Conservation (phyloP, 2,329 filamentous ascomycete species). For the Cladorrhinum sp. region DNA sequence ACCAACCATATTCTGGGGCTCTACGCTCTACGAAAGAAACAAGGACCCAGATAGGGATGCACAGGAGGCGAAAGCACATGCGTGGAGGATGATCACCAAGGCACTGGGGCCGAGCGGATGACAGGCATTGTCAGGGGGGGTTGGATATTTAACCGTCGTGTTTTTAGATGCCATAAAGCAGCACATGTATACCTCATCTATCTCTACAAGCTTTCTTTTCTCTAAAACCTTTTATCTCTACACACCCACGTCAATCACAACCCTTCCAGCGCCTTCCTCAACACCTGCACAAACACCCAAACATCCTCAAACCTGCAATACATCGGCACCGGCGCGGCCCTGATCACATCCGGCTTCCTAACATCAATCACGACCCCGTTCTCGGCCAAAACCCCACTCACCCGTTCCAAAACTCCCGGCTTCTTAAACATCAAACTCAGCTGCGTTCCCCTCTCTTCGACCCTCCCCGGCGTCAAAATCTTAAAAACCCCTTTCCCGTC, state of each 20-base stretch:
- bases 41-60: too few relatives aligned
- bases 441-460: slow-evolving; percentile 70
- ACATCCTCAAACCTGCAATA: slow-evolving; percentile 80
- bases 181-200: too few relatives aligned
- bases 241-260: neutral
- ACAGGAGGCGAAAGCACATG: too few relatives aligned
- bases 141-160: too few relatives aligned
- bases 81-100: too few relatives aligned
- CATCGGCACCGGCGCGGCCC: slow-evolving; percentile 77
- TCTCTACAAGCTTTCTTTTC: too few relatives aligned
- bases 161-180: too few relatives aligned
- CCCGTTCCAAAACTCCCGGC: slow-evolving; percentile 65
- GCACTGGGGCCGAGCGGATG: too few relatives aligned
- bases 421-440: slow-evolving; percentile 65
- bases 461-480: slow-evolving; percentile 68
- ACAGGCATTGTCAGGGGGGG: too few relatives aligned
- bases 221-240: too few relatives aligned
- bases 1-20: too few relatives aligned
- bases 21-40: too few relatives aligned
- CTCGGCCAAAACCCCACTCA: slow-evolving; percentile 61
- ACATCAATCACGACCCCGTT: slow-evolving; percentile 77
- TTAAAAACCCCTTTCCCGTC: slow-evolving; percentile 44
- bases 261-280: slow-evolving; percentile 14
- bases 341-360: slow-evolving; percentile 78
- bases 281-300: slow-evolving; percentile 30